phyloP scores from a whole-genome alignment of 208 protist genomes.

The Leishmania martiniquensis region DNA sequence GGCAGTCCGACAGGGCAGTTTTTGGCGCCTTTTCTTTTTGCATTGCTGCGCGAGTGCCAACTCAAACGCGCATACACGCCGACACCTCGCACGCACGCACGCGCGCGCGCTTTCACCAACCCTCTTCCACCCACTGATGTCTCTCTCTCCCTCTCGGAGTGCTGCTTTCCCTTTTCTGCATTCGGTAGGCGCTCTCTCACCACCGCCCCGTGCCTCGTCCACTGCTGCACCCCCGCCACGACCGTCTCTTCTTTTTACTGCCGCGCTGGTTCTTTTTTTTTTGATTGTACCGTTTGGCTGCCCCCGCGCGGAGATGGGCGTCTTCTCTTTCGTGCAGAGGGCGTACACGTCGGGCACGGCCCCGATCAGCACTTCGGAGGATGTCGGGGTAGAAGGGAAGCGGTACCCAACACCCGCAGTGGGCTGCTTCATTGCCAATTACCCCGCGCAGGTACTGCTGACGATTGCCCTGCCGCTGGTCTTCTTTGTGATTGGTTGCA shows the following conservation, averaged over 20 bases:
- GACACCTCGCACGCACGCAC: background rate
- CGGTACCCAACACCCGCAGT: constrained; percentile 42
- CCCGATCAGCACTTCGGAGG: constrained; percentile 34
- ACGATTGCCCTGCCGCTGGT: constrained; percentile 36
- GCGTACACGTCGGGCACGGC: constrained; percentile 41
- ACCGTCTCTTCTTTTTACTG: background rate
- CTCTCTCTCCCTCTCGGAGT: background rate
- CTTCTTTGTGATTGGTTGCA: constrained; percentile 43
- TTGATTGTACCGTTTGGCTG: background rate
- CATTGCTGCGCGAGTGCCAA: background rate
- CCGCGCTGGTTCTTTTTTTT: background rate
- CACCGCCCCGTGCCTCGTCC: too few species aligned
- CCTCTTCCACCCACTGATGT: background rate
- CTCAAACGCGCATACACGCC: background rate
- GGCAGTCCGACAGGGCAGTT: background rate
- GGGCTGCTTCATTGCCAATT: constrained; percentile 21
- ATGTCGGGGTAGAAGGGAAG: constrained; percentile 51
- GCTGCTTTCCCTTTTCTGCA: background rate
- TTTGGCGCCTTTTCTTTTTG: background rate
- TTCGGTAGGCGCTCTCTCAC: background rate
- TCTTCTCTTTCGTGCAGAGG: constrained; percentile 29
- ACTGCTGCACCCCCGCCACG: too few species aligned
- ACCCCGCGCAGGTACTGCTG: constrained; percentile 29
- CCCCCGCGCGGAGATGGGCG: background rate
- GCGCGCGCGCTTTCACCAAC: background rate